These are phyloP conservation scores for Penicillium palitans DNA, from an alignment of 2,329 filamentous ascomycete species.

Conservation along the genomic window DNA sequence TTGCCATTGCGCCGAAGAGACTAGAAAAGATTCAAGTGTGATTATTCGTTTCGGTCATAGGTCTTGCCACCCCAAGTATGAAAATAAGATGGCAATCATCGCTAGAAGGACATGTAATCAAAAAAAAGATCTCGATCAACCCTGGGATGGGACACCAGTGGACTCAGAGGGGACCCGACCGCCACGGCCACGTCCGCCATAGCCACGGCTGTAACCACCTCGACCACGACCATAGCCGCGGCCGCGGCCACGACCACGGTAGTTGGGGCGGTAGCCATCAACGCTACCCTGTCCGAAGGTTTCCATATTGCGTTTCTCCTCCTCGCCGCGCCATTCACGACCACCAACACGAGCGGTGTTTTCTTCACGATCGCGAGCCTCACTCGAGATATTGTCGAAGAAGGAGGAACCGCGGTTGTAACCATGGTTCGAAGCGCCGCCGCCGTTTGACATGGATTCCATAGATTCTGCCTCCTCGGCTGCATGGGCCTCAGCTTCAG, in stretches of 20 bases:
- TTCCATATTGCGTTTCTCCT: constrained; percentile 94
- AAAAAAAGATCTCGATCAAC: constrained; percentile 22
- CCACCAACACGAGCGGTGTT: constrained; percentile 68
- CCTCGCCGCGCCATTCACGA: constrained; percentile 85
- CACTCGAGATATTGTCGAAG: constrained; percentile 97
- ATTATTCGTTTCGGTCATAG: constrained; percentile 29
- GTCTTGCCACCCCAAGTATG: constrained; percentile 25
- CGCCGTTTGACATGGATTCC: constrained; percentile 38
- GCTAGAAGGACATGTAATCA: constrained; percentile 20
- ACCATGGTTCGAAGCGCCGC: constrained; percentile 45
- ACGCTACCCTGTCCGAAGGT: constrained; percentile 97
- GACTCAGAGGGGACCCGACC: constrained; percentile 42
- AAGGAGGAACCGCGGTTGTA: constrained; percentile 92
- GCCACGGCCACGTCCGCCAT: constrained; percentile 37
- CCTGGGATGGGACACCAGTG: constrained; percentile 41
- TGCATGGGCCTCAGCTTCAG: constrained; percentile 51
- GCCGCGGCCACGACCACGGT: constrained; percentile 61
- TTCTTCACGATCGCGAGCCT: constrained; percentile 83
- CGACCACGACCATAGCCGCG: constrained; percentile 53
- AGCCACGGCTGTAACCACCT: constrained; percentile 51
- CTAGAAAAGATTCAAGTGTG: constrained; percentile 23
- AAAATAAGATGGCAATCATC: constrained; percentile 22
- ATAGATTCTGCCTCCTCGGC: constrained; percentile 51
- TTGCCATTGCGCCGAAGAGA: constrained; percentile 30
- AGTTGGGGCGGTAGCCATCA: constrained; percentile 79